Evolutionary conservation across 371 early-diverging fungal species (phyloP), one percentile per base, ranked within the genome.

Genomic region (Mucor plumbeus): DNA sequence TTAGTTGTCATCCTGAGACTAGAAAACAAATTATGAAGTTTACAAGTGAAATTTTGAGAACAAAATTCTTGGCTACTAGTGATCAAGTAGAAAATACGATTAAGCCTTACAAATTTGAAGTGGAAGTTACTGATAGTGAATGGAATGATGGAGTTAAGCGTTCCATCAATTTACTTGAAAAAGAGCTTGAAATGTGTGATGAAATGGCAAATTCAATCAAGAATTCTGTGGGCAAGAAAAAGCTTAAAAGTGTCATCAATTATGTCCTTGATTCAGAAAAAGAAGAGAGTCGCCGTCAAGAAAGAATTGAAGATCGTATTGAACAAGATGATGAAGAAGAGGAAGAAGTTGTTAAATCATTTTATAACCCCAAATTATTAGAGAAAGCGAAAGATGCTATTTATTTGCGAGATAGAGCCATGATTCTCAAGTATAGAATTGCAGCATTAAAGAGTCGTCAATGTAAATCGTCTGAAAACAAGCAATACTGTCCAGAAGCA

Each of bases 11-110:
- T 72, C 90, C 91, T 0, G 92, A 90, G 7, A 92, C 96, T 0
- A 86, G 92, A n/a, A 80, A 86, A 11, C 87, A 92, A 33, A 88
- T 98, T 61, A 80, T 93, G 73, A 85, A 88, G 54, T 93, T 95
- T 70, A 90, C 91, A 8, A 87, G 90, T 62, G 94, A 92, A 44
- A 90, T 97, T 47, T 65, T 99, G 69, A 88, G 94, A 39, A 82
- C 83, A 59, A 94, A 96, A 63, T 94, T 93, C 75, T 87, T 92
- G 58, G 81, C 92, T 2, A 92, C 95, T 0, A 92, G 95, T 10
- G 98, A 98, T 70, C 97, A 97, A 79, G 98, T 99, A 7, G 99
- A 99, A 73, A 98, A 97, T 78, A 95, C 97, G 8, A 96, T 99
- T 79, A 98, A 98, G 78, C 99, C 98, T 5, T 97, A 90, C 86